phyloP scores from a whole-genome alignment of 768 basidiomycete species.

The Lyophyllum shimeji region DNA sequence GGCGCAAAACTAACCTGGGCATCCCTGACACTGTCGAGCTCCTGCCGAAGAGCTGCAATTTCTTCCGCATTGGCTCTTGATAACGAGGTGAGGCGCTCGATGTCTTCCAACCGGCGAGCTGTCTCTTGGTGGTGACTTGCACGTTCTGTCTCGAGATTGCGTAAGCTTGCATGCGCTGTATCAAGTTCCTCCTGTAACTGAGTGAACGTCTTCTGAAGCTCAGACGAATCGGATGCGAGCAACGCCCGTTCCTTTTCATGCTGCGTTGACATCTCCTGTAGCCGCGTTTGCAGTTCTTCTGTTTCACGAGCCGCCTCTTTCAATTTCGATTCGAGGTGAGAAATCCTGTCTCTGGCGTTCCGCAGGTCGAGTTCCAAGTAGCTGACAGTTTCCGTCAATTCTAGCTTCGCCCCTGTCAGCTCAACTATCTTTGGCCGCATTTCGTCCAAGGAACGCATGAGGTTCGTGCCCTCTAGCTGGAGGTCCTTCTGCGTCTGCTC shows the following conservation, averaged over 20 bases:
- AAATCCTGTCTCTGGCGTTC: constrained; percentile 56
- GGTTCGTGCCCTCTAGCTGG: constrained; percentile 73
- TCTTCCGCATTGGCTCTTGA: constrained; percentile 54
- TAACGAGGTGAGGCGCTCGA: constrained; percentile 48
- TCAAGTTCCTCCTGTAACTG: constrained; percentile 66
- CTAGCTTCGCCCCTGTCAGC: constrained; percentile 69
- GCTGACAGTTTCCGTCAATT: constrained; percentile 65
- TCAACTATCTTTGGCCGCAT: constrained; percentile 85
- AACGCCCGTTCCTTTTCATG: constrained; percentile 54
- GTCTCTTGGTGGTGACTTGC: constrained; percentile 56
- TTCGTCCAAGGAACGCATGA: constrained; percentile 82
- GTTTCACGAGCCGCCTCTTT: constrained; percentile 54
- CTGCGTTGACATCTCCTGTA: constrained; percentile 42
- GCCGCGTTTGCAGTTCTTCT: constrained; percentile 43
- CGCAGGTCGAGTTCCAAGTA: constrained; percentile 52
- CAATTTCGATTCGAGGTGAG: constrained; percentile 58
- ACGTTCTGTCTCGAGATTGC: constrained; percentile 67
- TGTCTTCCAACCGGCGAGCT: constrained; percentile 53
- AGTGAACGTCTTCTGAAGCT: constrained; percentile 61
- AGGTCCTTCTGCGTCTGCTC: constrained; percentile 71
- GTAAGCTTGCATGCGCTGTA: constrained; percentile 48
- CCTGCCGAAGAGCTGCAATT: constrained; percentile 47
- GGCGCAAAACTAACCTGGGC: constrained; percentile 33
- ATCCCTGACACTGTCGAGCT: constrained; percentile 45
- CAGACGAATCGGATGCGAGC: constrained; percentile 48